Evolutionary conservation across 1,139 yeast genomes (phyloP).

Genomic region (Nakaseomyces glabratus): DNA sequence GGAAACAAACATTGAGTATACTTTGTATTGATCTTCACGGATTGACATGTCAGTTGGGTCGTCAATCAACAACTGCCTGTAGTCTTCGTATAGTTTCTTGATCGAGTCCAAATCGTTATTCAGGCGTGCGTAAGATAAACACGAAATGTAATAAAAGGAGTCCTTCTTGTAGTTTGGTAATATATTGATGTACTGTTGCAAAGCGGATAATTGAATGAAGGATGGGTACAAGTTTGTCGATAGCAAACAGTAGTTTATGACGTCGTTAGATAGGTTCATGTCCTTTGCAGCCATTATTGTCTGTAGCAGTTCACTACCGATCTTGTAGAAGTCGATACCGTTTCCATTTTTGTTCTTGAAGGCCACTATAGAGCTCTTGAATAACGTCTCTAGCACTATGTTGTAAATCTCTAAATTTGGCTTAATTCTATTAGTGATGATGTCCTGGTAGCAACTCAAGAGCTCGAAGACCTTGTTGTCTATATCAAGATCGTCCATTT

Average conservation of each 20-base stretch:
- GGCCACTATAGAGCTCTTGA: slow-evolving; percentile 44
- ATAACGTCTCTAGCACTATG: slow-evolving; percentile 42
- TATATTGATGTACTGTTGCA: slow-evolving; percentile 19
- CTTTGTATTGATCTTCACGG: slow-evolving; percentile 35
- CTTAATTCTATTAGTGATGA: slow-evolving; percentile 42
- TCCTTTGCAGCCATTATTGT: slow-evolving; percentile 34
- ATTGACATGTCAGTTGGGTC: slow-evolving; percentile 9
- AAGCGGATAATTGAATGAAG: slow-evolving; percentile 15
- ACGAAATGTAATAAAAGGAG: slow-evolving; percentile 30
- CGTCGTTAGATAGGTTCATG: slow-evolving; percentile 28
- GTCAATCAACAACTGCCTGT: slow-evolving; percentile 20
- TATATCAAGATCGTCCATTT: slow-evolving; percentile 34
- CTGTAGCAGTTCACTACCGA: slow-evolving; percentile 53
- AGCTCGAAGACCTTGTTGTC: slow-evolving; percentile 48
- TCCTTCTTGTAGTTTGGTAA: slow-evolving; percentile 25
- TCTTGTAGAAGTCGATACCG: slow-evolving; percentile 51
- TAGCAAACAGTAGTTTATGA: slow-evolving; percentile 29
- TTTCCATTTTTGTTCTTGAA: slow-evolving; percentile 28
- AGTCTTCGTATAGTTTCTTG: slow-evolving; percentile 31
- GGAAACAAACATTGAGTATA: slow-evolving; percentile 45
- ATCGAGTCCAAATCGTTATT: slow-evolving; percentile 29
- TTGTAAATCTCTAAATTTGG: slow-evolving; percentile 50
- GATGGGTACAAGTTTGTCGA: slow-evolving; percentile 34
- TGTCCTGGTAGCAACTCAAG: slow-evolving; percentile 59
- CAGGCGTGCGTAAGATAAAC: slow-evolving; percentile 31